Base-by-base conservation (phyloP, 2,329 filamentous ascomycete genomes). In the Fonsecaea multimorphosa region DNA sequence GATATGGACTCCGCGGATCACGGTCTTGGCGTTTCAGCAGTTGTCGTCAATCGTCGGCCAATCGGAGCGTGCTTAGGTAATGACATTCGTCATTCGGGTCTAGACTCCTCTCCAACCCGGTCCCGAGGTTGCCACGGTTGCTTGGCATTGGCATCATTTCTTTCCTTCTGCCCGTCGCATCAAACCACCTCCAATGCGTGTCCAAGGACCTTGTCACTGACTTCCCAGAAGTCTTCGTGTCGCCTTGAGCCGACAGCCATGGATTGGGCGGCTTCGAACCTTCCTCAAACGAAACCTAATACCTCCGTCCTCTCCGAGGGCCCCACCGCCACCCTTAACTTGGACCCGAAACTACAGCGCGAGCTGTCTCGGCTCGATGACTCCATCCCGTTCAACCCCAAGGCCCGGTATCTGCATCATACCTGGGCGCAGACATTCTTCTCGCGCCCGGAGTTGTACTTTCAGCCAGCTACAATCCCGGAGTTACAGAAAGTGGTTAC, bases 401-500 rank as follows among this genome's bases (percentile, higher is more conserved):
- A 84, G 64, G 82, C 85, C 66, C 82, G 86, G 60, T 89, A 98
- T 77, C 80, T 89, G 56, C 95, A 98, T 81, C 89, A 89, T 73
- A 99, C 95, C 22, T 99, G 95, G 95, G 95, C 95, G 44, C 89
- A 89, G 75, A 98, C 95, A 57, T 97, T 96, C 81, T 89, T 91
- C 74, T 95, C 90, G 58, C 86, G 89, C 19, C 95, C 95, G 2
- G 93, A 97, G 82, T 88, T 98, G 65, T 97, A 94, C 79, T 87
- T 98, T 72, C 91, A 91, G 73, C 95, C 95, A 1, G 85, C 91
- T 73, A 89, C 89, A 1, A 82, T 95, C 58, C 81, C 83, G 14
- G 94, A 98, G 79, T 86, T 99, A 70, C 90, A 94, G 77, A 93
- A 96, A 77, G 83, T 91, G 58, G 86, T 97, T 68, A 89, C 85